Evolutionary conservation across 257 asterid species (phyloP).

Genomic region (Ilex aquifolium): DNA sequence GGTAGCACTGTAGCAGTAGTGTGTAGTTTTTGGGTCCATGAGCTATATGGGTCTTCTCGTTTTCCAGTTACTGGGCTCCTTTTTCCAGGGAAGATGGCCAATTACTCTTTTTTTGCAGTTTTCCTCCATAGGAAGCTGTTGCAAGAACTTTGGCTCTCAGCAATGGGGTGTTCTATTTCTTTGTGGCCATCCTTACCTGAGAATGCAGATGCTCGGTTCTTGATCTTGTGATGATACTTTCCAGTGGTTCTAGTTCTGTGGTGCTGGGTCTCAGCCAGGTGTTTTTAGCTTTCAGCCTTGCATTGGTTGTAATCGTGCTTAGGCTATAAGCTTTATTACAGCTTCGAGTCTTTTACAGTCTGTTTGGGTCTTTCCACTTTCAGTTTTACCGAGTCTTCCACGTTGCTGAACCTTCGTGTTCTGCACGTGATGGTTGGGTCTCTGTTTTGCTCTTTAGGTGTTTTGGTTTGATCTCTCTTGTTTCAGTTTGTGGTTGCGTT

Average conservation of each 20-base stretch:
- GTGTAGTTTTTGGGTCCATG: constrained; percentile 43
- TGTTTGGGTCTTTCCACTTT: constrained; percentile 10
- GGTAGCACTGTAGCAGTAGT: constrained; percentile 19
- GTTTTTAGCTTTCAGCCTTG: constrained; percentile 36
- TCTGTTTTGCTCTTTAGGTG: constrained; percentile 15
- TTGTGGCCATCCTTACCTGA: constrained; percentile 36
- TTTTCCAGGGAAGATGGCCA: constrained; percentile 48
- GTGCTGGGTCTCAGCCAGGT: not conserved
- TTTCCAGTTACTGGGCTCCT: constrained; percentile 30
- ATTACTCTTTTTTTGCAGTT: constrained; percentile 45
- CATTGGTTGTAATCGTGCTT: constrained; percentile 2
- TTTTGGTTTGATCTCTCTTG: constrained; percentile 11
- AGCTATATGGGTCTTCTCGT: constrained; percentile 18
- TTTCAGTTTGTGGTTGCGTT: constrained; percentile 24
- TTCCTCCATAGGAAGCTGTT: constrained; percentile 41
- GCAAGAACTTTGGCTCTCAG: constrained; percentile 28
- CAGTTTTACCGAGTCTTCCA: constrained; percentile 24
- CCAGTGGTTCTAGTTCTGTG: constrained; percentile 25
- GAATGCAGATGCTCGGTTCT: constrained; percentile 30
- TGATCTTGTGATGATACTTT: constrained; percentile 31
- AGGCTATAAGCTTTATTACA: constrained; percentile 12
- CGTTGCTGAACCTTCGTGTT: constrained; percentile 16
- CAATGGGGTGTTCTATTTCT: constrained; percentile 19
- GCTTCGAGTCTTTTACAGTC: constrained; percentile 1
- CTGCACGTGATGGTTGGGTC: constrained; percentile 25